Evolutionary conservation across 441 rosid species (phyloP).

Genomic region (Aleurites moluccanus): DNA sequence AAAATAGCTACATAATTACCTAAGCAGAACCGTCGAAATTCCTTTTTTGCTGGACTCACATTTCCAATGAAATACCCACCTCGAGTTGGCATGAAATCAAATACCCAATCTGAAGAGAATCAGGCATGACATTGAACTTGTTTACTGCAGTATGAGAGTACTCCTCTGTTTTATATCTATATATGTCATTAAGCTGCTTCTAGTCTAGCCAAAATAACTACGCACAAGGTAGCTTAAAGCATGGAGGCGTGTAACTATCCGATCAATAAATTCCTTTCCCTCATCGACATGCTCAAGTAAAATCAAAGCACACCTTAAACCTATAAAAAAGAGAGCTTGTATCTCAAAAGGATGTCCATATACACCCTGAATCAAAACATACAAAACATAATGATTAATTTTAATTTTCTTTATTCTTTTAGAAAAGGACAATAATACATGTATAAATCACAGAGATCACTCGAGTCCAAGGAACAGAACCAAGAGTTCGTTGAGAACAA

Average conservation of each 20-base stretch:
- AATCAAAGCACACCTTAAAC: conserved; percentile 64
- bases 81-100: conserved; percentile 70
- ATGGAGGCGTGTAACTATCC: conserved; percentile 66
- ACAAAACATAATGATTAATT: neutral
- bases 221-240: conserved; percentile 81
- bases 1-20: conserved; percentile 82
- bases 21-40: conserved; percentile 83
- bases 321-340: conserved; percentile 81
- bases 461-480: too few relatives aligned
- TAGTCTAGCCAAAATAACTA: conserved; percentile 76
- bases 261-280: conserved; percentile 70
- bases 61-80: conserved; percentile 87
- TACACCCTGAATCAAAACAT: conserved; percentile 49
- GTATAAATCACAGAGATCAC: too few relatives aligned
- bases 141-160: conserved; percentile 83
- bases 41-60: conserved; percentile 86
- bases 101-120: conserved; percentile 83
- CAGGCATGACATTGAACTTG: conserved; percentile 81
- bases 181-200: conserved; percentile 82
- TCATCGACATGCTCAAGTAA: conserved; percentile 68
- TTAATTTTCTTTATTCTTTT: neutral
- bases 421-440: neutral
- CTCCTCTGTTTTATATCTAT: conserved; percentile 80
- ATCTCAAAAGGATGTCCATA: conserved; percentile 88
- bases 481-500: too few relatives aligned